Evolutionary conservation across 75 land plant species (phyloP), one percentile per base, ranked within the genome.

Genomic region (Pseudotsuga menziesii): DNA sequence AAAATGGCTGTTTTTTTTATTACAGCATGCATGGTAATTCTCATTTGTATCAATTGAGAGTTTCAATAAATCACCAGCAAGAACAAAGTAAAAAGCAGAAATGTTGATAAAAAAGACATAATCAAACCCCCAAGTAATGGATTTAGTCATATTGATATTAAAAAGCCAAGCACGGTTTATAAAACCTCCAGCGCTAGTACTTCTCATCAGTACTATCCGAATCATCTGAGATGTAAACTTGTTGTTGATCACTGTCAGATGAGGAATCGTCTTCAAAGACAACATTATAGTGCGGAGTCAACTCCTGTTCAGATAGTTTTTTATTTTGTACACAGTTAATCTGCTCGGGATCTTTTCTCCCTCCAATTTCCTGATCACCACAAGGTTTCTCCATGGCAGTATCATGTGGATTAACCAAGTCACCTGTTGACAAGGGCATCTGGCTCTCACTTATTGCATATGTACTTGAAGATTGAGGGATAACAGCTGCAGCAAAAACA

Each of bases 401-500:
- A 39, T 60, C 62, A 7, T 60, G 2, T 60, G 26, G n/a, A 60
- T 60, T 60, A 25, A 25, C 62, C n/a, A 0, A 23, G 62, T 60
- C 26, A 22, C 26, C 62, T 60, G 11, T 60, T n/a, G 26, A 22
- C n/a, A 60, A 60, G 26, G 11, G 2, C n/a, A 23, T 11, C n/a
- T 60, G 26, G 62, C 25, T 39, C 41, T 39, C 41, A 39, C 41
- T 39, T 39, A 39, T 39, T 39, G 41, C 41, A 39, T 39, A 4
- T 3, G 4, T 39, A 39, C 41, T 39, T 67, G 71, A 39, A 67
- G 16, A 67, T 67, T 36, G 71, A 35, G 36, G 41, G 16, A 67
- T 35, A 32, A 67, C 71, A 27, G 71, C 36, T 14, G 71, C 41
- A 35, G 71, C 71, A 67, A 67, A 67, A 67, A 26, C 71, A 67